Base-by-base conservation (phyloP, 2,329 filamentous ascomycete species). In the Dothidotthia symphoricarpi region DNA sequence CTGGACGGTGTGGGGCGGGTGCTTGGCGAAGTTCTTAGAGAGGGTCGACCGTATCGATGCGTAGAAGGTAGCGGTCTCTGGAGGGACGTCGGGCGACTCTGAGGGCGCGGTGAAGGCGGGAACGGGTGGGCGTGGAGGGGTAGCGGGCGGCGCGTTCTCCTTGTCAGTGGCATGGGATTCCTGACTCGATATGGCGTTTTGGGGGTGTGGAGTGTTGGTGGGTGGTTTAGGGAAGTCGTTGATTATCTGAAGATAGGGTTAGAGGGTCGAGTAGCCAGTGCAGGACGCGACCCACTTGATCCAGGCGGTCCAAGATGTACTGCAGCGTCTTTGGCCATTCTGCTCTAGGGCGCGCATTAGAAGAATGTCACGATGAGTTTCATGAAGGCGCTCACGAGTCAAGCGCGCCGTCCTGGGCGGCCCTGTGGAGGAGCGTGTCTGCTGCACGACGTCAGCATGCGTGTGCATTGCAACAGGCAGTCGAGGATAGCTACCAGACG, bases 1-100 rank as follows among this genome's bases (percentile, higher is more conserved):
- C 69, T 98, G 93, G 45, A 96, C 79, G 3, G 93, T 97, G 64
- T 97, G 88, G 0, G 93, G 93, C 1, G 93, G 91, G 53, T 86
- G 79, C 3, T 74, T 72, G 15, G 78, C 63, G 67, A 98, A 98
- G 50, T 77, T 78, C 3, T 73, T 74, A 33, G 69, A 73, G 26
- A 95, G 73, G 12, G 83, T 81, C 5, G 68, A 47, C 2, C 58
- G 55, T 43, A 71, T 67, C 0, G 60, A 59, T 3, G 51, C 50
- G 52, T 59, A 66, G 41, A 61, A 60, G 41, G 48, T 57, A 15
- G 56, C 50, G 10, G 53, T 57, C 26, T 63, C 63, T 30, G 55
- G 47, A 4, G 67, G 64, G 14, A 68, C 32, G 19, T 15, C 38
- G 3, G 49, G 52, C 2, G 54, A 22, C 16, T 56, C 55, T 46